Percentiles rank a stretch among this genome's conserved stretches.
phyloP scores from a whole-genome alignment of 1,284 basidiomycete genomes.

The Bjerkandera adusta region DNA sequence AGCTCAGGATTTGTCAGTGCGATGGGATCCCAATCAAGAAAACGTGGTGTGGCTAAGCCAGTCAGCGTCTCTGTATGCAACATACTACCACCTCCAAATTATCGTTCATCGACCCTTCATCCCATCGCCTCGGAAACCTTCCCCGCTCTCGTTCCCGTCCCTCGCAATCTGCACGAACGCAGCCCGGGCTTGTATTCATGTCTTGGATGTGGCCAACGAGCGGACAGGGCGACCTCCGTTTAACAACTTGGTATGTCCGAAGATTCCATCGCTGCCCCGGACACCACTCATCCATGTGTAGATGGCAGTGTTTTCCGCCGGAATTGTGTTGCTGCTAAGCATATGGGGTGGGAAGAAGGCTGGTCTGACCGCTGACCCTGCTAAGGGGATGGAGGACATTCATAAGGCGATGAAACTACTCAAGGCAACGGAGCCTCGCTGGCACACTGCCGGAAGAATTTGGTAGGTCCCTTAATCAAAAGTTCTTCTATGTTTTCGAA shows the following conservation, averaged over 20 bases:
- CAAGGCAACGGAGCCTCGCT: slow-evolving; percentile 45
- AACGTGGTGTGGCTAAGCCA: slow-evolving; percentile 50
- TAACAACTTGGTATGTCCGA: slow-evolving; percentile 24
- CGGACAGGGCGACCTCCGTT: slow-evolving; percentile 24
- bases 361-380: slow-evolving; percentile 51
- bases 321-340: slow-evolving; percentile 67
- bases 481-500: no score
- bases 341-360: slow-evolving; percentile 71
- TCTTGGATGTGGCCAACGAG: slow-evolving; percentile 42
- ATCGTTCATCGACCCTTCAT: slow-evolving; percentile 65
- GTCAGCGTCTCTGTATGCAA: slow-evolving; percentile 50
- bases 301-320: slow-evolving; percentile 58
- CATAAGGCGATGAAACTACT: slow-evolving; percentile 67
- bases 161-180: slow-evolving; percentile 66
- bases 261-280: neutral
- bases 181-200: slow-evolving; percentile 54
- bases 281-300: slow-evolving; percentile 13
- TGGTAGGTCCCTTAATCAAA: slow-evolving; percentile 32
- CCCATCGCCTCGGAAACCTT: slow-evolving; percentile 44
- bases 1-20: no score
- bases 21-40: slow-evolving; percentile 56
- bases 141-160: slow-evolving; percentile 48
- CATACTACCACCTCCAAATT: slow-evolving; percentile 57
- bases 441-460: slow-evolving; percentile 45
- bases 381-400: slow-evolving; percentile 68